Evolutionary conservation across 2,329 filamentous ascomycete species (phyloP), one percentile per base, ranked within the genome.

Genomic region (Leptographium flavum): DNA sequence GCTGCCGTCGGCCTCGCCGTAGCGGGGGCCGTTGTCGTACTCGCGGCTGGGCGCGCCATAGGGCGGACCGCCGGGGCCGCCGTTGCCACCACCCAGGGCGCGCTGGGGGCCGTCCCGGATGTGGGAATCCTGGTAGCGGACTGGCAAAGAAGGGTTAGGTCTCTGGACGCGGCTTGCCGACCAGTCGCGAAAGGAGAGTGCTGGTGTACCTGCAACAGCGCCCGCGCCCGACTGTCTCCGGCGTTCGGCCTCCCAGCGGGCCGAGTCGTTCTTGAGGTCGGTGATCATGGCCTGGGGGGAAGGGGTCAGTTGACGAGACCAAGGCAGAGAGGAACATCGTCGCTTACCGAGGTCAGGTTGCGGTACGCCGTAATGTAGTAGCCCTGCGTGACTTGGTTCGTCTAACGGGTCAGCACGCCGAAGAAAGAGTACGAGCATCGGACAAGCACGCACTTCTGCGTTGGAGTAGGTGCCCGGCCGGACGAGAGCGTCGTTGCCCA

Each of bases 341-440:
- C 8, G 66, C 79, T 67, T 72, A 87, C 83, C 57, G 80, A 79
- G 54, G 83, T 87, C 57, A 87, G 64, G 59, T 86, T 85, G 51
- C 83, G 75, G 63, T 87, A 87, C 50, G 81, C 83, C 41, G 79
- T 85, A 60, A 87, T 84, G 62, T 77, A 84, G 65, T 83, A 87
- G 54, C 83, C 83, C 56, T 76, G 72, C 50, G 78, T 77, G 52
- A 74, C 67, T 64, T 82, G 73, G 53, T 73, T 54, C 67, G 57
- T 76, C 73, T 72, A 76, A 28, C 32, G 33, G 35, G 22, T 22
- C 27, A 23, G 22, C 15, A 39, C 5, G 32, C 19, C n/a, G 15
- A 3, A 17, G 9, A 22, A 5, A 35, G 7, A 17, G 5, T 17
- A 35, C 3, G 22, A 5, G 15, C 14, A 31, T 8, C 43, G 46